Evolutionary conservation across 2,329 filamentous ascomycete genomes (phyloP), one percentile per base, ranked within the genome.

Genomic region (Pseudocercospora fijiensis): DNA sequence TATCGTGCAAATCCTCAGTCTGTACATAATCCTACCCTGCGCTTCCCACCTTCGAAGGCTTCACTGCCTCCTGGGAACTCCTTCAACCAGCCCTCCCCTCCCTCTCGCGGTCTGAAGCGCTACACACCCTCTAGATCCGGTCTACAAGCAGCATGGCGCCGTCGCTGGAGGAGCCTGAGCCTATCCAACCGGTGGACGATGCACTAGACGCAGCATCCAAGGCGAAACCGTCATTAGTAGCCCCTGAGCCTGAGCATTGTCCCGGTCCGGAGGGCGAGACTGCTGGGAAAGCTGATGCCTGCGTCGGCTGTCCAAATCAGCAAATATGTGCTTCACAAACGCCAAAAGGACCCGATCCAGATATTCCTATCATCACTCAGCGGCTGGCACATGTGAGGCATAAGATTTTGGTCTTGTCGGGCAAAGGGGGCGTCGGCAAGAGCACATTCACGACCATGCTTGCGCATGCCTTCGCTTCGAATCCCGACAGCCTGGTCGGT

Each of bases 371-470:
- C 69, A 97, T 99, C 72, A 90, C 92, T 16, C 86, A 89, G 61
- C 90, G 94, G 3, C 87, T 99, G 2, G 84, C 88, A 10, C 86
- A 86, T 58, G 90, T 99, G 67, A 87, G 87, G 72, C 94, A 98
- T 81, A 98, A 98, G 79, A 90, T 99, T 62, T 85, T 99, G 58
- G 88, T 99, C 5, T 84, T 99, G 4, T 94, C 90, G 58, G 95
- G 95, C 66, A 99, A 98, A 82, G 95, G 95, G 66, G 95, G 95
- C 53, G 95, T 99, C 0, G 95, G 95, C 7, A 99, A 99, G 80
- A 95, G 90, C 70, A 98, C 95, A 0, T 96, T 98, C 75, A 94
- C 91, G 2, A 90, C 88, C 1, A 86, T 98, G 72, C 86, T 98
- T 18, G 90, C 91, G 1, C 92, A 96, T 75, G 93, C 91, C 1